Percentiles rank a stretch among this genome's conserved stretches.
phyloP scores from a whole-genome alignment of 345 rosid genomes.

The Hypericum perforatum region DNA sequence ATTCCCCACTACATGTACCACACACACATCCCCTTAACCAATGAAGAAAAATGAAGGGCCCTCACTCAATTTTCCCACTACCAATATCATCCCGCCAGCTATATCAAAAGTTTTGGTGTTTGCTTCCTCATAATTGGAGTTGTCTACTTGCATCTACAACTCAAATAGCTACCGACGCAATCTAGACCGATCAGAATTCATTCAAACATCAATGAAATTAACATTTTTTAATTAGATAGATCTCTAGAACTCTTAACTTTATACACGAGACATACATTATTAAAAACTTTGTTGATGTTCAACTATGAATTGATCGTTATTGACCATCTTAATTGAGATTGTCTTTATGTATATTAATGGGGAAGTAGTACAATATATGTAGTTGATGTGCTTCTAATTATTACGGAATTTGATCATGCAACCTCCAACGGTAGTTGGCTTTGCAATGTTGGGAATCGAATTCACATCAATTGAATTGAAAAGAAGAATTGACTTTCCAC shows the following conservation, averaged over 20 bases:
- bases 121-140: background rate
- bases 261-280: no score
- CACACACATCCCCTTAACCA: constrained; percentile 26
- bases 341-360: constrained; percentile 5
- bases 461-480: background rate
- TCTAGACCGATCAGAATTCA: no score
- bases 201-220: no score
- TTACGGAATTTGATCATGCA: no score
- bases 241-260: no score
- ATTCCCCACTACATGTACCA: background rate
- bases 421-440: background rate
- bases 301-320: no score
- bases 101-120: background rate
- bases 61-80: constrained; percentile 14
- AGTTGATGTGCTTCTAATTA: no score
- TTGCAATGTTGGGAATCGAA: background rate
- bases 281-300: no score
- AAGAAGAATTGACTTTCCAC: constrained; percentile 4
- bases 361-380: no score
- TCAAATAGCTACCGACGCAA: no score
- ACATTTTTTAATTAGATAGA: no score
- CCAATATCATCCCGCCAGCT: constrained; percentile 16
- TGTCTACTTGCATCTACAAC: no score
- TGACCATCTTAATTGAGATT: background rate
- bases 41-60: constrained; percentile 7